Percentiles rank a stretch among this genome's conserved stretches.
Evolutionary conservation across 2,329 filamentous ascomycete genomes (phyloP).

Genomic region (Botrytis hyacinthi): DNA sequence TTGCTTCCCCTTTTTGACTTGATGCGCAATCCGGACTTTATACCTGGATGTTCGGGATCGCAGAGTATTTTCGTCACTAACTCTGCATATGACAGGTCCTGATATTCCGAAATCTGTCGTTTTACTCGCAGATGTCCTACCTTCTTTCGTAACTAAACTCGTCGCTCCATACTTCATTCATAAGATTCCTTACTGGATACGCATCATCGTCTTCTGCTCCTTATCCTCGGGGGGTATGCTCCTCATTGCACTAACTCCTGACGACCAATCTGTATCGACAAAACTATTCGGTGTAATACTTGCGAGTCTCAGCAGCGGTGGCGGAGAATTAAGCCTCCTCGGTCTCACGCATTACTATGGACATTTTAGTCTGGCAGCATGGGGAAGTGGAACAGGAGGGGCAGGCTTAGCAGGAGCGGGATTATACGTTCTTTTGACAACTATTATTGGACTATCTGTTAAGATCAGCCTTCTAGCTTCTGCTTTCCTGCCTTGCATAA

Average conservation of each 20-base stretch:
- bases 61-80: background rate
- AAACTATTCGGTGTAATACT: constrained; percentile 83
- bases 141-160: constrained; percentile 84
- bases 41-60: background rate
- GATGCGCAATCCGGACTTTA: background rate
- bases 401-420: constrained; percentile 85
- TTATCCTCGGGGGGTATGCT: constrained; percentile 86
- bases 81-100: constrained; percentile 47
- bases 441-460: constrained; percentile 72
- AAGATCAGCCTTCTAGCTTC: constrained; percentile 72
- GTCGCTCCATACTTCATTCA: constrained; percentile 93
- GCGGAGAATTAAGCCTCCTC: constrained; percentile 86
- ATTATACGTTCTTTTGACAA: constrained; percentile 82
- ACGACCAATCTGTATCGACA: constrained; percentile 60
- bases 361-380: constrained; percentile 78
- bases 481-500: constrained; percentile 74
- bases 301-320: constrained; percentile 81
- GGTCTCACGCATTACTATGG: constrained; percentile 93
- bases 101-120: constrained; percentile 85
- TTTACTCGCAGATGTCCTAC: constrained; percentile 87
- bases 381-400: constrained; percentile 89
- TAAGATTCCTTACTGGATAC: constrained; percentile 72
- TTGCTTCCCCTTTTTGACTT: background rate
- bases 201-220: constrained; percentile 70
- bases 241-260: constrained; percentile 76